Percentiles rank a stretch among this genome's conserved stretches.
These are phyloP conservation scores for Mycena indigotica DNA, from an alignment of 768 basidiomycete species.

Conservation along the genomic window DNA sequence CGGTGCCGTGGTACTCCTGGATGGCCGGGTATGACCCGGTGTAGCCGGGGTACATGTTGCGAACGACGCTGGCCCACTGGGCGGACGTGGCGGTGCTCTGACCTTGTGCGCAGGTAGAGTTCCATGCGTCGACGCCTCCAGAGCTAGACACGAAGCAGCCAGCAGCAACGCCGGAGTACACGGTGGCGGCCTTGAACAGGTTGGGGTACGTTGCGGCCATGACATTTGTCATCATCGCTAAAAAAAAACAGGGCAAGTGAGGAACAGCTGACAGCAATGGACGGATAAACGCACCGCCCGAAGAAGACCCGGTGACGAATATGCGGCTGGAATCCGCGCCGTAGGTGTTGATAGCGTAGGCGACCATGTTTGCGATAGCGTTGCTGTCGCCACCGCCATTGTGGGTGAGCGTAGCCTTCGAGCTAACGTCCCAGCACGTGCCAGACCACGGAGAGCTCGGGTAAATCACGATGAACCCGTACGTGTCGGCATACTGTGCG, in stretches of 20 bases:
- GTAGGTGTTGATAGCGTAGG: conserved; percentile 51
- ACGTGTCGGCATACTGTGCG: conserved; percentile 49
- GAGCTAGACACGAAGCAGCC: conserved; percentile 44
- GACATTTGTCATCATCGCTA: conserved; percentile 63
- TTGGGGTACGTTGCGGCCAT: conserved; percentile 57
- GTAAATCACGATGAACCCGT: conserved; percentile 56
- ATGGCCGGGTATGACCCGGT: conserved; percentile 53
- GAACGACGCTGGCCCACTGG: conserved; percentile 50
- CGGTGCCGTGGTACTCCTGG: conserved; percentile 58
- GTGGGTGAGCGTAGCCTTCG: conserved; percentile 55
- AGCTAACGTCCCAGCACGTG: conserved; percentile 57
- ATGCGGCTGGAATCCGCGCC: conserved; percentile 49
- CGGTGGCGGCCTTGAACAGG: conserved; percentile 50
- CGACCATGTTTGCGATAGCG: conserved; percentile 49
- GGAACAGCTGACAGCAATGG: no score
- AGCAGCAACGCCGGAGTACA: conserved; percentile 57
- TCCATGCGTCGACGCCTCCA: conserved; percentile 51
- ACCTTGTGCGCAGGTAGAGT: conserved; percentile 47
- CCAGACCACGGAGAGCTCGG: conserved; percentile 45
- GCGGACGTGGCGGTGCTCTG: conserved; percentile 44
- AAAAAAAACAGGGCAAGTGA: not conserved
- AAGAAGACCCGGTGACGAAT: conserved; percentile 53
- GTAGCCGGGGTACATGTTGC: conserved; percentile 54
- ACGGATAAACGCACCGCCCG: conserved; percentile 38
- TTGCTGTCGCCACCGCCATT: conserved; percentile 58